These are phyloP conservation scores for Penicillium fimorum DNA, from an alignment of 495 filamentous ascomycete species.

Conservation along the genomic window DNA sequence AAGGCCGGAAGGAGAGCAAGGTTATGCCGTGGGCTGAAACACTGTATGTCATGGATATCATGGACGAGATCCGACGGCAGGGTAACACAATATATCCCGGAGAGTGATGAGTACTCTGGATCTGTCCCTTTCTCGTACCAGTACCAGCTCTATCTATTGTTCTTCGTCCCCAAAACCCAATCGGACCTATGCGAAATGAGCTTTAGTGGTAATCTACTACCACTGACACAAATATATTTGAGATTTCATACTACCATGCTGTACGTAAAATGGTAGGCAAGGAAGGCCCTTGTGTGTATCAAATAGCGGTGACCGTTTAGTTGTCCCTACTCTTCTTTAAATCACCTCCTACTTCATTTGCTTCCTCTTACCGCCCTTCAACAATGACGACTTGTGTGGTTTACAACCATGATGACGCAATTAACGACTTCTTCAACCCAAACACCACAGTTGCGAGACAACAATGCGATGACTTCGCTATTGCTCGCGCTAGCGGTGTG, in stretches of 20 bases:
- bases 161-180: no score
- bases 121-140: not conserved
- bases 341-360: slow-evolving; percentile 5
- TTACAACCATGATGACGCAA: slow-evolving; percentile 14
- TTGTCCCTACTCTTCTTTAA: slow-evolving; percentile 9
- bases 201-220: no score
- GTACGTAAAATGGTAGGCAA: no score
- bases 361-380: slow-evolving; percentile 6
- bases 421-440: slow-evolving; percentile 13
- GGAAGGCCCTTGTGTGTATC: no score
- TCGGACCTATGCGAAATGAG: no score
- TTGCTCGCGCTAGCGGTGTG: slow-evolving; percentile 10
- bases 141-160: no score
- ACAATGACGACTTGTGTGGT: slow-evolving; percentile 14
- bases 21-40: slow-evolving; percentile 21
- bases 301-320: no score
- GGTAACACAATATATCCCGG: slow-evolving; percentile 1
- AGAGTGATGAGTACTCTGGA: not conserved
- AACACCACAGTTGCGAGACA: slow-evolving; percentile 15
- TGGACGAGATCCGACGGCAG: slow-evolving; percentile 29
- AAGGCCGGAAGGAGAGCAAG: slow-evolving; percentile 18
- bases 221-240: no score
- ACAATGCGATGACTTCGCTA: slow-evolving; percentile 16
- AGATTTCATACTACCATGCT: no score
- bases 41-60: slow-evolving; percentile 23